Conservation (phyloP, 495 filamentous ascomycete genomes). For the Neohortaea acidophila region DNA sequence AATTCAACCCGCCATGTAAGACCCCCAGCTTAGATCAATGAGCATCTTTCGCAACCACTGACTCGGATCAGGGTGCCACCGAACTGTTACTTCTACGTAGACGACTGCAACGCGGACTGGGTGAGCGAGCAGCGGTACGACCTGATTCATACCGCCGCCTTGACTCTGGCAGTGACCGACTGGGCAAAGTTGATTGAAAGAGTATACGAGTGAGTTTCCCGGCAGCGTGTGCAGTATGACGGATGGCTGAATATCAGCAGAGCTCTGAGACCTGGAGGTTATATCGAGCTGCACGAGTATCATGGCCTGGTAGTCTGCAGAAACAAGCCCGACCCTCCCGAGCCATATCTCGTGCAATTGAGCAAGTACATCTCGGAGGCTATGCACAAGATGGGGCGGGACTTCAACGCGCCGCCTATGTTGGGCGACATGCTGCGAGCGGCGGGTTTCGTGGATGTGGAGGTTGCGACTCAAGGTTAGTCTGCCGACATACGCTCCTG, state of each 20-base stretch:
- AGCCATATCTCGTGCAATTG: background rate
- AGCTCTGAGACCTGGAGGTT: constrained; percentile 22
- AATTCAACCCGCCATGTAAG: constrained; percentile 41
- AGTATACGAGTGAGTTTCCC: constrained; percentile 7
- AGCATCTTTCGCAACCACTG: background rate
- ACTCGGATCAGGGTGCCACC: constrained; percentile 24
- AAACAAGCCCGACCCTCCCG: background rate
- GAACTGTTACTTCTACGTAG: constrained; percentile 24
- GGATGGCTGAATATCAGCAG: background rate
- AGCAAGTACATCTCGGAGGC: background rate
- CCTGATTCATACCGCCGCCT: constrained; percentile 23
- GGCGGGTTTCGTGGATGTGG: background rate
- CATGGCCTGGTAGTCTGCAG: background rate
- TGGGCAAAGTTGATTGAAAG: constrained; percentile 19
- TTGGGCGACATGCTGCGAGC: background rate
- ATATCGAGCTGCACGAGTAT: constrained; percentile 15
- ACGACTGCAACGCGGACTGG: constrained; percentile 24
- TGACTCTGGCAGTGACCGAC: constrained; percentile 22
- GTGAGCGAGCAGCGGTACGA: constrained; percentile 23
- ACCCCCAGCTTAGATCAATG: background rate
- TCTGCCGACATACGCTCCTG: too few species aligned
- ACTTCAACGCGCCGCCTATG: background rate
- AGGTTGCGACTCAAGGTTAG: background rate
- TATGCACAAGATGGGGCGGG: background rate
- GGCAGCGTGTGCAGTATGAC: background rate